Evolutionary conservation across 352 stramenopile species (phyloP).

Genomic region (Phytophthora aleatoria): DNA sequence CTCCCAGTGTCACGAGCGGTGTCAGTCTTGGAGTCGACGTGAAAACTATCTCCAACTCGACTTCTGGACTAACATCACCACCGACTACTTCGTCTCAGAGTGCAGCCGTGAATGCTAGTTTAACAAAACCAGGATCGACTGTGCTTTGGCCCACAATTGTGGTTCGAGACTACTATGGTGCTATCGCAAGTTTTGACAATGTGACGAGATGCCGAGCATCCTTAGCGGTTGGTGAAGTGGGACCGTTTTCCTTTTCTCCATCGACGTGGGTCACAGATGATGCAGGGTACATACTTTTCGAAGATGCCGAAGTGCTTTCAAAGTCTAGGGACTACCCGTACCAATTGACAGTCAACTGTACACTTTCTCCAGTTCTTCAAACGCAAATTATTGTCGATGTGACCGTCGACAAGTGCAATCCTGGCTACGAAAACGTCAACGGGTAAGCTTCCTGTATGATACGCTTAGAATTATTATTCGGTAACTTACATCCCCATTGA

Average conservation of each 20-base stretch:
- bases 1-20: conserved; percentile 58
- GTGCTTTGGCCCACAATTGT: conserved; percentile 66
- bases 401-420: conserved; percentile 55
- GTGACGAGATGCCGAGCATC: conserved; percentile 35
- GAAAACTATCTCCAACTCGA: conserved; percentile 8
- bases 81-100: conserved; percentile 4
- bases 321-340: conserved; percentile 41
- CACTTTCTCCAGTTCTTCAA: conserved; percentile 25
- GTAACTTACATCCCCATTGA: not conserved
- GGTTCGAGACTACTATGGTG: conserved; percentile 62
- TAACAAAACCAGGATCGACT: conserved; percentile 22
- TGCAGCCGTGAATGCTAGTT: conserved; percentile 6
- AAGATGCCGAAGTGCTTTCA: conserved; percentile 42
- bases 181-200: conserved; percentile 57
- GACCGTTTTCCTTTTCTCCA: conserved; percentile 55
- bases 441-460: conserved; percentile 37
- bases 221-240: conserved; percentile 23
- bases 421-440: conserved; percentile 63
- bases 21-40: conserved; percentile 47
- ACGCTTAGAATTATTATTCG: not conserved
- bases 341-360: conserved; percentile 49
- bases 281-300: conserved; percentile 59
- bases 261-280: conserved; percentile 26
- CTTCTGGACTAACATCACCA: not conserved
- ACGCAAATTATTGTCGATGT: conserved; percentile 38